Evolutionary conservation across 495 filamentous ascomycete species (phyloP).

Genomic region (Hypoxylon cercidicola): DNA sequence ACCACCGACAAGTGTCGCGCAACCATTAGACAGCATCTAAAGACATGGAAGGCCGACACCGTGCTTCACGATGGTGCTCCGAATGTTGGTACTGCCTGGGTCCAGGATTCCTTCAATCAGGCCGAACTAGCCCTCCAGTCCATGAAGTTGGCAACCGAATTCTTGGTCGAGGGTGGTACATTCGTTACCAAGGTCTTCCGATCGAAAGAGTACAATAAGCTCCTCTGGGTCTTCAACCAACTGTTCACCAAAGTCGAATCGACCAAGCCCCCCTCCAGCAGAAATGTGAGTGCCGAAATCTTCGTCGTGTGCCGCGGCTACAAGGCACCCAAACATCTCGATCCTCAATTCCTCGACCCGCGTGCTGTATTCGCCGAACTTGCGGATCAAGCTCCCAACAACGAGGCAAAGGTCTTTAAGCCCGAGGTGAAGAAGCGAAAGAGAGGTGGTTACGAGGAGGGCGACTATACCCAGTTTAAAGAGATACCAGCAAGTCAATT

Average conservation of each 20-base stretch:
- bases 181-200: conserved; percentile 99
- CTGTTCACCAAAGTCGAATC: conserved; percentile 94
- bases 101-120: conserved; percentile 98
- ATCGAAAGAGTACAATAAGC: conserved; percentile 95
- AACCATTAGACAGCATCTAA: conserved; percentile 89
- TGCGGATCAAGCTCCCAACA: conserved; percentile 87
- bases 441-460: conserved; percentile 96
- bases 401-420: conserved; percentile 98
- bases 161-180: conserved; percentile 86
- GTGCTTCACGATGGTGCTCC: conserved; percentile 99
- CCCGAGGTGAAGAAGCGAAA: conserved; percentile 97
- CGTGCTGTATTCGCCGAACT: conserved; percentile 94
- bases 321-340: conserved; percentile 87
- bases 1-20: conserved; percentile 95
- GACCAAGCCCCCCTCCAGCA: conserved; percentile 94
- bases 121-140: conserved; percentile 93
- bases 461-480: conserved; percentile 92
- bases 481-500: conserved; percentile 90
- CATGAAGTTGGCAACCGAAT: conserved; percentile 93
- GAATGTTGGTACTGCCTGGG: conserved; percentile 97
- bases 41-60: conserved; percentile 96
- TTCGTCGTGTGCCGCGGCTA: conserved; percentile 96
- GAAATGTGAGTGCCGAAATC: conserved; percentile 96
- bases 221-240: conserved; percentile 98
- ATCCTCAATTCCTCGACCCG: conserved; percentile 92